phyloP scores from a whole-genome alignment of 2,329 filamentous ascomycete species.

The Lachnellula subtilissima region DNA sequence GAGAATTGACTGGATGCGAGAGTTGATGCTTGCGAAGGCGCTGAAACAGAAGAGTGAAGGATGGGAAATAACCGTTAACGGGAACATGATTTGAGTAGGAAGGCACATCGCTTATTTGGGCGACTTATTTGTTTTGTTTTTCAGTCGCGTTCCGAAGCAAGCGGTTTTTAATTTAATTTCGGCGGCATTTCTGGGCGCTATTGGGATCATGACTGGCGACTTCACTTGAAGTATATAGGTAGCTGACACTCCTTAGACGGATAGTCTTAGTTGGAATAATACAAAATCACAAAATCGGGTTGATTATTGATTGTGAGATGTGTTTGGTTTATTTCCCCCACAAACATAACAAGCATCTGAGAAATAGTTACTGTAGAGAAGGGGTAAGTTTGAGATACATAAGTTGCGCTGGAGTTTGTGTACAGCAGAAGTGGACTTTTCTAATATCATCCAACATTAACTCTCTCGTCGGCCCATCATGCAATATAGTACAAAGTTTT shows the following conservation, averaged over 20 bases:
- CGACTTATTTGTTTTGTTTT: neutral
- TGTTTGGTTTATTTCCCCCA: neutral
- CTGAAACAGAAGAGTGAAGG: slow-evolving; percentile 79
- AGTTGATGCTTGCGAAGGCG: slow-evolving; percentile 87
- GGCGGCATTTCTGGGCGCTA: neutral
- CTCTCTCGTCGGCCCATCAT: slow-evolving; percentile 11
- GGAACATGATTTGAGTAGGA: slow-evolving; percentile 58
- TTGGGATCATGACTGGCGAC: neutral
- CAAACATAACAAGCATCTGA: neutral
- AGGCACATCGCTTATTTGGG: neutral
- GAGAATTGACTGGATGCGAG: slow-evolving; percentile 94
- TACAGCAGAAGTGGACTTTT: slow-evolving; percentile 12
- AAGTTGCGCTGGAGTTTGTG: neutral
- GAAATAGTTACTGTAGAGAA: too few relatives aligned
- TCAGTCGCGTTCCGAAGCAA: neutral
- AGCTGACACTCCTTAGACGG: neutral
- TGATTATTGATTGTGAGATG: neutral
- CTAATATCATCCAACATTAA: slow-evolving; percentile 6
- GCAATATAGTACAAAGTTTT: slow-evolving; percentile 24
- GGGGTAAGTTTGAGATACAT: neutral
- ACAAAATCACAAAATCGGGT: neutral
- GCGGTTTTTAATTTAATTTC: neutral
- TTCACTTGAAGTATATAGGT: neutral
- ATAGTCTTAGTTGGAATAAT: neutral
- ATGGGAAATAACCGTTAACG: slow-evolving; percentile 77